Base-by-base conservation (phyloP, 2,329 filamentous ascomycete genomes). In the Trichoderma citrinoviride region DNA sequence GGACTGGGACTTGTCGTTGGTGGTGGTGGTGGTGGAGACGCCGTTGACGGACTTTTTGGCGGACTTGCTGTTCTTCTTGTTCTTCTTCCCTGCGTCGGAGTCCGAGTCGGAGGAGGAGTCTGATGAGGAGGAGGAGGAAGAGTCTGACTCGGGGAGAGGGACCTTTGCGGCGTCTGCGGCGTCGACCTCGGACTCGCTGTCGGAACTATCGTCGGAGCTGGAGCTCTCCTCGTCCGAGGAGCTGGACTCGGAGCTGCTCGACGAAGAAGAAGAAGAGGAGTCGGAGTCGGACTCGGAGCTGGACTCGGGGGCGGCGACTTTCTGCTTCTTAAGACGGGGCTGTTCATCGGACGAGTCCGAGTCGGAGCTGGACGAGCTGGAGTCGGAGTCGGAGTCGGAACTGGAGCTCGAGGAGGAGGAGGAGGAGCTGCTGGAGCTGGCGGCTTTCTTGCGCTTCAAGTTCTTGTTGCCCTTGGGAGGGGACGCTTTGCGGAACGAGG, bases 321-420 rank as follows among this genome's bases (percentile, higher is more conserved):
- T 82, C 67, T 74, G 74, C 76, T 86, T 87, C 78, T 88, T 88
- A 27, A 76, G 69, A 79, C 78, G 3, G 81, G 83, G 65, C 82
- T 78, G 46, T 79, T 79, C 44, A 23, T 62, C 58, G 3, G 55
- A 46, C 8, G 79, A 81, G 68, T 77, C 78, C 19, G 81, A 82
- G 54, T 77, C 74, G 0, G 77, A 77, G 23, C 25, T 46, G 47
- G 55, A 58, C 27, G 77, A 77, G 33, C 33, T 43, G 4, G 58
- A 61, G 25, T 29, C 33, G 15, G 57, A 61, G 57, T 21, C 17
- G 4, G 46, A 50, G 61, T 66, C 73, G 21, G 72, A 68, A 64
- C 62, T 70, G 17, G 67, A 71, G 23, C 73, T 70, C 37, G 70
- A 70, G 0, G 75, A 73, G 0, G 77, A 29, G 15, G 44, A 50